These are phyloP conservation scores for Mycena latifolia DNA, from an alignment of 768 basidiomycete genomes.

Conservation along the genomic window DNA sequence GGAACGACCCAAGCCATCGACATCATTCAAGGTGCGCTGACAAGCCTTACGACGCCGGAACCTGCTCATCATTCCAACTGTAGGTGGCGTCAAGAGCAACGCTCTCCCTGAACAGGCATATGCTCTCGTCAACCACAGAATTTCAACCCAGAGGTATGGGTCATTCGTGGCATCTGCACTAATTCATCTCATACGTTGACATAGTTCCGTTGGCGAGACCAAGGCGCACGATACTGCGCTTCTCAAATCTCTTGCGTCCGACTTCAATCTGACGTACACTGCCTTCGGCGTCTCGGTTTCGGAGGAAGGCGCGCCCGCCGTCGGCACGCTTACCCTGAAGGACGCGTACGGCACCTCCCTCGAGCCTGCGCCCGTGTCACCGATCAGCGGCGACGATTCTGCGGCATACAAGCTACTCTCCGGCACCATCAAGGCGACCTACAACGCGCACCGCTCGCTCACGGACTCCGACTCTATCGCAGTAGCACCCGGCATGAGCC, in stretches of 20 bases:
- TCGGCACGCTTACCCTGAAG: constrained; percentile 63
- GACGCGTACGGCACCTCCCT: constrained; percentile 64
- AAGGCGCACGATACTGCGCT: constrained; percentile 59
- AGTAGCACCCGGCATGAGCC: constrained; percentile 68
- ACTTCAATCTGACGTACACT: constrained; percentile 69
- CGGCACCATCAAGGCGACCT: constrained; percentile 75
- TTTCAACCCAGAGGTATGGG: constrained; percentile 67
- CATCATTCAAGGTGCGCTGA: constrained; percentile 55
- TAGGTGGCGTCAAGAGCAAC: constrained; percentile 79
- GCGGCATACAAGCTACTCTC: constrained; percentile 65
- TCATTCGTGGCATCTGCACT: background rate
- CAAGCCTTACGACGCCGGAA: no score
- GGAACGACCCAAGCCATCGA: constrained; percentile 87
- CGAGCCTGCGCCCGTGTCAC: constrained; percentile 77
- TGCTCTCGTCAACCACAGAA: constrained; percentile 80
- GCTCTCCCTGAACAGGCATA: constrained; percentile 82
- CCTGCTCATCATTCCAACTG: background rate
- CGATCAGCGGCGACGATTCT: constrained; percentile 54
- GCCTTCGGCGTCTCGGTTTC: constrained; percentile 65
- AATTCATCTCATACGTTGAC: background rate
- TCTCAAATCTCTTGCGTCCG: constrained; percentile 58
- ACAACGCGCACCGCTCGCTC: constrained; percentile 60
- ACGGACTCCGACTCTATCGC: constrained; percentile 44
- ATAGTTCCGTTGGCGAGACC: constrained; percentile 58
- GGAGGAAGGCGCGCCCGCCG: constrained; percentile 45